Evolutionary conservation across 73 alveolate genomes (phyloP).

Genomic region (Tetrahymena thermophila): DNA sequence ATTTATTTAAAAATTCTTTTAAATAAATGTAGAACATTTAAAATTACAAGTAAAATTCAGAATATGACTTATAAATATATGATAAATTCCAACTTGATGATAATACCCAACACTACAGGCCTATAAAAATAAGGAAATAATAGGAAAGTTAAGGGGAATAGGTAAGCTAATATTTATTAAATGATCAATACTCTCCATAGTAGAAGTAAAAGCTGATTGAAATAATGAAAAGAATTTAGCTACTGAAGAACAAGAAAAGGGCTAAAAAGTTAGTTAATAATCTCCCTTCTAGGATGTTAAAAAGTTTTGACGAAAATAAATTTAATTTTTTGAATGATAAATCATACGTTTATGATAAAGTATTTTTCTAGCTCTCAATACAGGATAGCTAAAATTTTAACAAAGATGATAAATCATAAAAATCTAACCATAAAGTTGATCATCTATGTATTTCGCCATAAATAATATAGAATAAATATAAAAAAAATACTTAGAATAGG

Average conservation of each 20-base stretch:
- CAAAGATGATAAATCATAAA: not conserved
- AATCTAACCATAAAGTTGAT: not conserved
- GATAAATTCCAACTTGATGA: not conserved
- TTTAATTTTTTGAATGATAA: not conserved
- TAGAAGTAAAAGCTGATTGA: not conserved
- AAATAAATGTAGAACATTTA: not conserved
- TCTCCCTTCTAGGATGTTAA: not conserved
- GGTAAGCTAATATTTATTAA: too few relatives aligned
- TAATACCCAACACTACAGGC: not conserved
- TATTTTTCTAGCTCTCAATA: not conserved
- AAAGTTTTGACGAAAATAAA: not conserved
- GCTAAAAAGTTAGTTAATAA: not conserved
- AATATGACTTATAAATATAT: not conserved
- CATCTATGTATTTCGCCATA: not conserved
- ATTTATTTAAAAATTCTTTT: too few relatives aligned
- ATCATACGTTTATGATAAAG: not conserved
- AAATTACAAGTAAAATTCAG: not conserved
- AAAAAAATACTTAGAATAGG: not conserved
- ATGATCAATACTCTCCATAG: not conserved
- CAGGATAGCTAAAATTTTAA: not conserved
- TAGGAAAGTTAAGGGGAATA: not conserved
- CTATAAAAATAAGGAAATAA: not conserved
- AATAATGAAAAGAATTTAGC: not conserved
- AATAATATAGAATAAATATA: too few relatives aligned
- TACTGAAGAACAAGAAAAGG: not conserved